A percentile compares a stretch with the other conserved stretches of the same genome.
Evolutionary conservation across 2,329 filamentous ascomycete genomes (phyloP).

Genomic region (Dissoconium aciculare): DNA sequence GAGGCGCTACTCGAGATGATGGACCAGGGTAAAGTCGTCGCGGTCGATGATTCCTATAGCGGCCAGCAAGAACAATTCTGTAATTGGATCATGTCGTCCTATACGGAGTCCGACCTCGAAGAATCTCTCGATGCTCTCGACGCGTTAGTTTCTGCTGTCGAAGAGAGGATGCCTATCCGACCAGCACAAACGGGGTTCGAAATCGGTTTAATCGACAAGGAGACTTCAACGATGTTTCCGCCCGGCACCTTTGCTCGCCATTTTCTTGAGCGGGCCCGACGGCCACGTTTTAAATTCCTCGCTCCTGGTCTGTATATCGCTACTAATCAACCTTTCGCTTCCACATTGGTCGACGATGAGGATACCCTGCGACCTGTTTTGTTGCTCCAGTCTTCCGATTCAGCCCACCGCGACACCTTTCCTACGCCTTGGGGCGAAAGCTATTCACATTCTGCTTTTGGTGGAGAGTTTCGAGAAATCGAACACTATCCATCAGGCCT

Average conservation of each 20-base stretch:
- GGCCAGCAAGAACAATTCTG: neutral
- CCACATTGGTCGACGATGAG: neutral
- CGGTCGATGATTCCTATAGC: neutral
- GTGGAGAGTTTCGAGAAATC: no score
- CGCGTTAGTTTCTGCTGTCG: neutral
- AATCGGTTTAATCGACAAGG: no score
- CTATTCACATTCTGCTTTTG: no score
- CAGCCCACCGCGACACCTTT: neutral
- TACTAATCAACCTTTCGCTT: neutral
- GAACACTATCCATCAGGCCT: no score
- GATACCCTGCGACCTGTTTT: neutral
- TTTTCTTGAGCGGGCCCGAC: slow-evolving; percentile 5
- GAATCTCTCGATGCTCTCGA: neutral
- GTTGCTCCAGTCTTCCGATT: neutral
- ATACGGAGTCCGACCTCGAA: neutral
- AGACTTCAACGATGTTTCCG: no score
- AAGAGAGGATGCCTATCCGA: neutral
- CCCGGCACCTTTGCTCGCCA: slow-evolving; percentile 5
- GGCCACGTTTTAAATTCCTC: slow-evolving; percentile 6
- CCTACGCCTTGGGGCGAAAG: no score
- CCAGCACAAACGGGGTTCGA: no score
- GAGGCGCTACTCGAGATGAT: neutral
- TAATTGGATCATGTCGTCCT: neutral
- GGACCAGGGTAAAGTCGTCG: neutral
- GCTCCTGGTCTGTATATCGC: slow-evolving; percentile 5